Evolutionary conservation across 1,284 basidiomycete species (phyloP).

Genomic region (Leucoagaricus sp.): DNA sequence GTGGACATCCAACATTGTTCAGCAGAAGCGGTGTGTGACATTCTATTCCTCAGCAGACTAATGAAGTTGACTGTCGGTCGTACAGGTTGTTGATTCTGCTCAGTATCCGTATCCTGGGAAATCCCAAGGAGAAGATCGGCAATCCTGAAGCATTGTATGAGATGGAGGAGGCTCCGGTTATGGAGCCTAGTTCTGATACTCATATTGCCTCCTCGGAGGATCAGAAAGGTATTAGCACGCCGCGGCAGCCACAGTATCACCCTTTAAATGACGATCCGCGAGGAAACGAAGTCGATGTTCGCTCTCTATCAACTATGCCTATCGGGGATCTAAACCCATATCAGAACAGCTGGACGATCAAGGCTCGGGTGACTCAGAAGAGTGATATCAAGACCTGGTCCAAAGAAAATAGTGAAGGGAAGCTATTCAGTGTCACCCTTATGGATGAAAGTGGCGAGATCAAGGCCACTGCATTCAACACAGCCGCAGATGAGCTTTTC

Average conservation of each 20-base stretch:
- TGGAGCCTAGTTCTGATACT: constrained; percentile 25
- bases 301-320: constrained; percentile 57
- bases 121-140: constrained; percentile 71
- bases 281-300: constrained; percentile 18
- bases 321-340: constrained; percentile 97
- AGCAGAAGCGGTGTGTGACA: constrained; percentile 77
- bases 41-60: constrained; percentile 8
- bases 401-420: constrained; percentile 92
- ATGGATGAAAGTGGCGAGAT: constrained; percentile 98
- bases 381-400: constrained; percentile 90
- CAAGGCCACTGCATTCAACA: constrained; percentile 90
- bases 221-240: constrained; percentile 19
- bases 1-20: constrained; percentile 84
- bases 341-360: constrained; percentile 99
- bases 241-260: constrained; percentile 19
- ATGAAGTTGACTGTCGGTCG: constrained; percentile 5
- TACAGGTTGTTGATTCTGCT: constrained; percentile 86
- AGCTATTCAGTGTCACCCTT: constrained; percentile 90
- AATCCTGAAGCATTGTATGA: constrained; percentile 48
- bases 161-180: constrained; percentile 23
- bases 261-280: constrained; percentile 1
- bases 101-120: constrained; percentile 59
- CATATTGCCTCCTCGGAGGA: constrained; percentile 27
- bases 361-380: constrained; percentile 91
- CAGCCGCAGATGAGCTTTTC: constrained; percentile 84